phyloP scores from a whole-genome alignment of 164 flowering plant genomes.

The Sextonia rubra region DNA sequence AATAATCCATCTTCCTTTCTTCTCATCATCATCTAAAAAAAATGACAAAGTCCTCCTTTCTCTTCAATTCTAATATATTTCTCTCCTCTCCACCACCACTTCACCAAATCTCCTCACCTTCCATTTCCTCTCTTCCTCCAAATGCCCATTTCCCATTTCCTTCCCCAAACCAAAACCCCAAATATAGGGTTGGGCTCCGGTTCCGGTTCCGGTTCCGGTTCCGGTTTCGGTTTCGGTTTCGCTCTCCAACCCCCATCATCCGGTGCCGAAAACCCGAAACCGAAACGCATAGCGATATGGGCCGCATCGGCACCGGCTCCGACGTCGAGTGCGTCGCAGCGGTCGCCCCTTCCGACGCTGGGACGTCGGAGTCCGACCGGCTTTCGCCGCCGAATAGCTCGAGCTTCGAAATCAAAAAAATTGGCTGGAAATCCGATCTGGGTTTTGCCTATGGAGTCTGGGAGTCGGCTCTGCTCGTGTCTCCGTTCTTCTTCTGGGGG shows the following conservation, averaged over 20 bases:
- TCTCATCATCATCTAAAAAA: background rate
- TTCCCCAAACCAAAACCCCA: background rate
- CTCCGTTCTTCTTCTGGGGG: constrained; percentile 99
- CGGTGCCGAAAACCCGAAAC: constrained; percentile 10
- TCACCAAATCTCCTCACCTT: background rate
- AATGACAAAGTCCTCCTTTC: background rate
- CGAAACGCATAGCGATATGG: constrained; percentile 20
- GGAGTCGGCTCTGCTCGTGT: constrained; percentile 71
- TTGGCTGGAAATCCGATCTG: background rate
- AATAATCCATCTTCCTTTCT: background rate
- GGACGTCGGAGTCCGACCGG: constrained; percentile 9
- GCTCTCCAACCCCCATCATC: background rate
- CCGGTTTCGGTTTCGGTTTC: background rate
- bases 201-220: too few species aligned
- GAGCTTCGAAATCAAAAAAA: constrained; percentile 6
- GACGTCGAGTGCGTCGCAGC: constrained; percentile 54
- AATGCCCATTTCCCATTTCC: background rate
- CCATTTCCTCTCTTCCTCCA: background rate
- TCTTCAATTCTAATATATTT: background rate
- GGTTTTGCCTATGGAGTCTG: constrained; percentile 10
- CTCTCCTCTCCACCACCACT: background rate
- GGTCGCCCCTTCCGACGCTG: background rate
- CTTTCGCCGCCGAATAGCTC: background rate
- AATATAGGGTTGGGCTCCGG: background rate
- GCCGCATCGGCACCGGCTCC: constrained; percentile 57